These are phyloP conservation scores for Ceratocystis harringtonii DNA, from an alignment of 2,329 filamentous ascomycete genomes.

Conservation along the genomic window DNA sequence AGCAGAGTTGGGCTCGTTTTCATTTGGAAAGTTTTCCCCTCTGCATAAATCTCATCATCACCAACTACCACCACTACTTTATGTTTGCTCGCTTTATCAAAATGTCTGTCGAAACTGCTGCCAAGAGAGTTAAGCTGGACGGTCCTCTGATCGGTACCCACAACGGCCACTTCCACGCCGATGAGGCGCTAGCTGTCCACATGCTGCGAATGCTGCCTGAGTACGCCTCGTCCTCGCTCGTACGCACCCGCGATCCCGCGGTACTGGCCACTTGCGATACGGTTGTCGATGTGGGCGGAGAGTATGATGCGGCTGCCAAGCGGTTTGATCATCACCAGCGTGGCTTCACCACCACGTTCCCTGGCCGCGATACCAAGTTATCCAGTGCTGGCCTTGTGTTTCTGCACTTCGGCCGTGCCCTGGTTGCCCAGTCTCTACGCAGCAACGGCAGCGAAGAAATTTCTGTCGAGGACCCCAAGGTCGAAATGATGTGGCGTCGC, in stretches of 20 bases:
- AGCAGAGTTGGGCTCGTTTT: neutral
- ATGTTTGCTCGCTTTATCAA: slow-evolving; percentile 29
- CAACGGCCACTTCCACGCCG: slow-evolving; percentile 97
- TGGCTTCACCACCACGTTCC: slow-evolving; percentile 73
- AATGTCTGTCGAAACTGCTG: slow-evolving; percentile 50
- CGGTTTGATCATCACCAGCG: slow-evolving; percentile 98
- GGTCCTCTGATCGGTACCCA: slow-evolving; percentile 66
- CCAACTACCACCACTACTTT: neutral
- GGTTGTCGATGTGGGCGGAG: slow-evolving; percentile 93
- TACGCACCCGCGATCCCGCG: slow-evolving; percentile 76
- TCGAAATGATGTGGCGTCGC: slow-evolving; percentile 67
- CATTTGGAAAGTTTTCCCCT: neutral
- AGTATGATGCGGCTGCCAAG: slow-evolving; percentile 62
- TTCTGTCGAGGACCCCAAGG: slow-evolving; percentile 46
- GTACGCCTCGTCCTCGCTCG: slow-evolving; percentile 57
- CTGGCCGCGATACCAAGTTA: slow-evolving; percentile 70
- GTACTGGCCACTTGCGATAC: slow-evolving; percentile 73
- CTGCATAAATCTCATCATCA: neutral
- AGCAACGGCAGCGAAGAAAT: slow-evolving; percentile 25
- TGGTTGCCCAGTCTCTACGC: slow-evolving; percentile 48
- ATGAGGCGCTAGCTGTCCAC: slow-evolving; percentile 92
- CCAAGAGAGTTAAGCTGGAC: slow-evolving; percentile 69
- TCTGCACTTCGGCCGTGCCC: slow-evolving; percentile 79
- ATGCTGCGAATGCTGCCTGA: slow-evolving; percentile 79
- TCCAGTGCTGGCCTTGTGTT: slow-evolving; percentile 89